These are phyloP conservation scores for Colletotrichum sp. DNA, from an alignment of 2,329 filamentous ascomycete species.

Conservation along the genomic window DNA sequence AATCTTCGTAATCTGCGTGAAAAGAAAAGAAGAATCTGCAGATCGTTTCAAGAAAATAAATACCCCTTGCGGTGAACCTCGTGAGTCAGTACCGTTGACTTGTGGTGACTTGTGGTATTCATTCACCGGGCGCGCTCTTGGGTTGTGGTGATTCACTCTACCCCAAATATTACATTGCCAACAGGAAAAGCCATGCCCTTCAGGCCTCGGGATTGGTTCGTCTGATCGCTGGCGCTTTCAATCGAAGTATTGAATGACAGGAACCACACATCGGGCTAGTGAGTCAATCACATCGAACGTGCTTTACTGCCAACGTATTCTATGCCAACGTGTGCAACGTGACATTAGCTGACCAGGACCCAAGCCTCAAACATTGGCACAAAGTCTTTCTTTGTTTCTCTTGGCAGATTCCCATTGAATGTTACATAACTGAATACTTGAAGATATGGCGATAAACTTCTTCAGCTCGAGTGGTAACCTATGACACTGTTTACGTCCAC, in stretches of 20 bases:
- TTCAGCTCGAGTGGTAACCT: not conserved
- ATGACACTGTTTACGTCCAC: fast-evolving
- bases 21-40: not conserved
- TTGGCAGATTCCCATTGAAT: fast-evolving
- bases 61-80: not conserved
- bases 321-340: not conserved
- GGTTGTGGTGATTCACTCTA: not conserved
- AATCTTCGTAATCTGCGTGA: no score
- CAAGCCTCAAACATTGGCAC: not conserved
- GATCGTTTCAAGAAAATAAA: not conserved
- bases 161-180: not conserved
- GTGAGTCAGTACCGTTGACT: fast-evolving
- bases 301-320: not conserved
- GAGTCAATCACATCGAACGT: not conserved
- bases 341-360: fast-evolving
- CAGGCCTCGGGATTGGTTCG: not conserved
- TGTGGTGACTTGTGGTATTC: not conserved
- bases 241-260: not conserved
- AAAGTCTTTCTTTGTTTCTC: not conserved
- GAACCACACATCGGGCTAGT: not conserved
- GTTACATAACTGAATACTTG: not conserved
- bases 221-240: not conserved
- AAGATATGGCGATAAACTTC: not conserved
- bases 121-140: not conserved
- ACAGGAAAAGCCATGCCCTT: not conserved